phyloP scores from a whole-genome alignment of 1,284 basidiomycete species.

The Leccinum griseonigrum region DNA sequence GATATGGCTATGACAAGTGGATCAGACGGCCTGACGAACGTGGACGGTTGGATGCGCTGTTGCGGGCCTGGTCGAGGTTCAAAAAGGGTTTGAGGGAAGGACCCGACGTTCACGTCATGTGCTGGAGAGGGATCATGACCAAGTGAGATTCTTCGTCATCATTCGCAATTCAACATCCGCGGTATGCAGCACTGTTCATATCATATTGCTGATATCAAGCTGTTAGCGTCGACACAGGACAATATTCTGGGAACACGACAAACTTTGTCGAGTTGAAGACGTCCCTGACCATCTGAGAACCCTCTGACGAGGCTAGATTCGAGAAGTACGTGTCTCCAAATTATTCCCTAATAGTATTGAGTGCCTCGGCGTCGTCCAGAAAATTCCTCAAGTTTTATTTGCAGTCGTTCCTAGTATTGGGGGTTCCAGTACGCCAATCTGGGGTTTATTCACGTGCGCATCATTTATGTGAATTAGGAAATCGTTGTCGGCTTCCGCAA shows the following conservation, averaged over 20 bases:
- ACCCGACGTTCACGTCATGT: slow-evolving; percentile 58
- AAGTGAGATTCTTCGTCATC: slow-evolving; percentile 55
- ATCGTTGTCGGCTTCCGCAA: slow-evolving; percentile 93
- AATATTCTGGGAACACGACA: slow-evolving; percentile 56
- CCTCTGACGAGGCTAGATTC: slow-evolving; percentile 72
- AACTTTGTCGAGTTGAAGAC: slow-evolving; percentile 93
- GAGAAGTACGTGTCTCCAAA: slow-evolving; percentile 58
- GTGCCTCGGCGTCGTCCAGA: slow-evolving; percentile 38
- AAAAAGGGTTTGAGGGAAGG: slow-evolving; percentile 35
- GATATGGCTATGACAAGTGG: slow-evolving; percentile 70
- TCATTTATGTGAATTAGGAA: slow-evolving; percentile 45
- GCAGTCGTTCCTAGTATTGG: slow-evolving; percentile 91
- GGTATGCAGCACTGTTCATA: slow-evolving; percentile 43
- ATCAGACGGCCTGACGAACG: slow-evolving; percentile 62
- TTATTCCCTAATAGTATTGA: neutral
- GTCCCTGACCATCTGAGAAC: slow-evolving; percentile 72
- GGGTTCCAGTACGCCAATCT: slow-evolving; percentile 69
- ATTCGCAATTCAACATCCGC: slow-evolving; percentile 49
- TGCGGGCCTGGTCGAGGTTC: slow-evolving; percentile 50
- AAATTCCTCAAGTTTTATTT: slow-evolving; percentile 96
- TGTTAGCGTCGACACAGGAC: slow-evolving; percentile 39
- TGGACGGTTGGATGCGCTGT: slow-evolving; percentile 62
- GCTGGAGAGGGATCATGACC: slow-evolving; percentile 92
- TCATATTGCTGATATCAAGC: neutral
- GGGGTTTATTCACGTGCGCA: neutral